Evolutionary conservation across 2,329 filamentous ascomycete genomes (phyloP), one percentile per base, ranked within the genome.

Genomic region (Diatrype stigma): DNA sequence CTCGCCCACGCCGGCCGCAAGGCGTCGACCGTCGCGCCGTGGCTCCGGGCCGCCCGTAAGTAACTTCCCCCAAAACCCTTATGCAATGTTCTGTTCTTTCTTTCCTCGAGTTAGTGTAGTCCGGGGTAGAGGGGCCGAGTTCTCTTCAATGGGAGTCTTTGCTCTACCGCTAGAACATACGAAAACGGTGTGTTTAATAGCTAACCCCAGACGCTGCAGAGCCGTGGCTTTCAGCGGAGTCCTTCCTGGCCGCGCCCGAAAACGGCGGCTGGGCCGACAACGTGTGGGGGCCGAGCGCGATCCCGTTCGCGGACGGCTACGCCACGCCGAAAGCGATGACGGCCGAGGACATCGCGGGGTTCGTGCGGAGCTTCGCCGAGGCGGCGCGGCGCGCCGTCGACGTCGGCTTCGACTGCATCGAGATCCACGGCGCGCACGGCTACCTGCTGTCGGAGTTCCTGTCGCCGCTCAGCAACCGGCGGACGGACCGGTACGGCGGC

Each of bases 1-100:
- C 77, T 96, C 4, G 89, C 75, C 1, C 91, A 96, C 63, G 90
- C 90, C 0, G 91, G 91, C 2, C 75, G 85, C 50, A 88, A 88
- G 68, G 84, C 80, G 2, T 80, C 75, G 66, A 81, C 74, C 2
- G 62, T 82, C 19, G 75, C 83, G 0, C 81, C 82, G 0, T 93
- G 87, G 86, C 69, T 90, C 77, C n/a, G n/a, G n/a, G n/a, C n/a
- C n/a, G n/a, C n/a, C n/a, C n/a, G n/a, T n/a, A n/a, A n/a, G n/a
- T n/a, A n/a, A n/a, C n/a, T n/a, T n/a, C n/a, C n/a, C n/a, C n/a
- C n/a, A n/a, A n/a, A n/a, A n/a, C n/a, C n/a, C n/a, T n/a, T n/a
- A n/a, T n/a, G n/a, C n/a, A n/a, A n/a, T n/a, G n/a, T n/a, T n/a
- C n/a, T n/a, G n/a, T n/a, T n/a, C n/a, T n/a, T n/a, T n/a, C n/a